Base-by-base conservation (phyloP, 2,329 filamentous ascomycete species). In the Alternaria dauci region DNA sequence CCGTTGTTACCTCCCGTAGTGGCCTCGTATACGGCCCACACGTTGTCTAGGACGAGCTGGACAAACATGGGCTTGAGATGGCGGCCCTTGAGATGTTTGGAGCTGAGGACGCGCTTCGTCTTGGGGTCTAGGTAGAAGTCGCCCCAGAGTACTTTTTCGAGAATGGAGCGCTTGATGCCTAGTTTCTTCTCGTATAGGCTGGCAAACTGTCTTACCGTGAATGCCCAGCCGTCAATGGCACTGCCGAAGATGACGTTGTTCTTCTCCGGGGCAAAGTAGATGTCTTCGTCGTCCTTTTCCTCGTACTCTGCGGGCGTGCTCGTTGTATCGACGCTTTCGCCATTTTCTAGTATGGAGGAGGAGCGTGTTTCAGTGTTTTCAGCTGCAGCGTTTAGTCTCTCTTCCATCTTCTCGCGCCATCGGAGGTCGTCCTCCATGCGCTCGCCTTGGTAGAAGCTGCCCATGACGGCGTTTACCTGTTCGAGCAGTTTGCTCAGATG, bases 191-290 rank as follows among this genome's bases (percentile, higher is more conserved):
- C 94, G 75, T 98, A 99, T 28, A 98, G 82, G 38, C 88, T 88
- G 18, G 95, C 94, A 76, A 99, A 99, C 72, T 99, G 95, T 52
- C 93, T 88, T 51, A 97, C 90, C 0, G 95, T 99, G 73, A 99
- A 99, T 3, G 95, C 95, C 95, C 95, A 99, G n/a, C 95, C 95
- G 75, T 99, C 95, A 58, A 97, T 91, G 61, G 95, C 95, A 76
- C 94, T 98, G 82, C 93, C 93, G 78, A 99, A 99, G 66, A 99
- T 98, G 78, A 99, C 95, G 74, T 99, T 99, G 79, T 97, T 97
- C 80, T 94, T 96, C 76, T 99, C 95, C 0, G 95, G 95, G 0
- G 95, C 93, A 80, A 99, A 99, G 78, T 99, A 99, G 26, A 99
- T 89, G 77, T 97, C 94, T 77, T 98, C 94, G 73, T 99, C 95